Evolutionary conservation across 2,329 filamentous ascomycete genomes (phyloP).

Genomic region (Conoideocrella luteorostrata): DNA sequence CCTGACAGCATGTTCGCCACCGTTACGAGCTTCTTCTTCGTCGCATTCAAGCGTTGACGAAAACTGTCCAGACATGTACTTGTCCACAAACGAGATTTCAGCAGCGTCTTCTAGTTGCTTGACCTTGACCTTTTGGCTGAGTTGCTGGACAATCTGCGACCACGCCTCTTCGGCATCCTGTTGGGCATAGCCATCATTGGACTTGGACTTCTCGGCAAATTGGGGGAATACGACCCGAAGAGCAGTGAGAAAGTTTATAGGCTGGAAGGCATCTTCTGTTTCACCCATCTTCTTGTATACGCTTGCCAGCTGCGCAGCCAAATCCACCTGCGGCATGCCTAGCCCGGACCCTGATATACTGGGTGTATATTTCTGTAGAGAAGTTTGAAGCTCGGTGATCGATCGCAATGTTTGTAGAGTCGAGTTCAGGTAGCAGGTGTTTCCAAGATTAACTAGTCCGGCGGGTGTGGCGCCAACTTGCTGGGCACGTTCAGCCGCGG

Average conservation of each 20-base stretch:
- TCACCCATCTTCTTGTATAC: conserved; percentile 85
- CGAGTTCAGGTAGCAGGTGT: conserved; percentile 98
- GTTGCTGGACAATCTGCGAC: conserved; percentile 85
- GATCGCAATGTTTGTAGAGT: conserved; percentile 85
- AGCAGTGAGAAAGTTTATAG: conserved; percentile 73
- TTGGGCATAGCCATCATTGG: conserved; percentile 82
- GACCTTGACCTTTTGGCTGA: conserved; percentile 70
- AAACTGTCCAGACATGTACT: conserved; percentile 81
- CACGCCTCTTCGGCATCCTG: conserved; percentile 98
- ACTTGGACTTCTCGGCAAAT: conserved; percentile 83
- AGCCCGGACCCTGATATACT: conserved; percentile 33
- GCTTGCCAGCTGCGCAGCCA: conserved; percentile 71
- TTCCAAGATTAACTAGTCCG: conserved; percentile 85
- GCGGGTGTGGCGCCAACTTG: conserved; percentile 79
- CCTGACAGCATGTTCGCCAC: conserved; percentile 62
- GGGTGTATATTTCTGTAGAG: conserved; percentile 55
- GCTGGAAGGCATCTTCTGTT: conserved; percentile 81
- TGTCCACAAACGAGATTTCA: conserved; percentile 73
- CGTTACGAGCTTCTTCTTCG: conserved; percentile 68
- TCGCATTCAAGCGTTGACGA: conserved; percentile 75
- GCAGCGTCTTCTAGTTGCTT: conserved; percentile 43
- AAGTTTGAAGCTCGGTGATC: conserved; percentile 84
- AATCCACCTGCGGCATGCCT: conserved; percentile 50
- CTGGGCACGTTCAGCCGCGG: conserved; percentile 80
- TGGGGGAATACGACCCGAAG: conserved; percentile 79